Evolutionary conservation across 306 rosid species (phyloP), one percentile per base, ranked within the genome.

Genomic region (Cicer pinnatifidum): DNA sequence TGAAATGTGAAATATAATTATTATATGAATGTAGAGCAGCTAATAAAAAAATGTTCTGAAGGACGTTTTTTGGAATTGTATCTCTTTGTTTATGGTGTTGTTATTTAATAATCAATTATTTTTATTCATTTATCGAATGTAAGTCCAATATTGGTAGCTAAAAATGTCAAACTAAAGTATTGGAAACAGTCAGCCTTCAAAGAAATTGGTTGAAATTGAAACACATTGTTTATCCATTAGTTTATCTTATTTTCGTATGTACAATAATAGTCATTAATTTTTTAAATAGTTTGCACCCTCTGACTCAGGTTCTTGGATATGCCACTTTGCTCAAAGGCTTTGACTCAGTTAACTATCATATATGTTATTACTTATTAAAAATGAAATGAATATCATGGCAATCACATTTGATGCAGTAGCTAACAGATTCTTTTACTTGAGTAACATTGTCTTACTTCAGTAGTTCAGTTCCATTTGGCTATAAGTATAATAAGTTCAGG

Each of bases 321-420:
- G 0, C 12, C 3, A 38, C 17, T 2, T 28, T 78, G 86, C 58
- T 81, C 88, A 88, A 75, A 88, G 89, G 89, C 84, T 83, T 86
- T 86, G 85, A 89, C 82, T 87, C 67, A 66, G 56, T 39, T 59
- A 57, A 13, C 70, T 54, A 54, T 73, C 16, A 40, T 72, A 38
- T 48, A 28, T 39, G 59, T 60, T 39, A 46, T 48, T 28, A 28
- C 33, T 3, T 71, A 11, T 74, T 84, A 51, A 69, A 80, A 69
- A 81, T 80, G 87, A 78, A 73, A 89, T 53, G 59, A 72, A 47
- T 70, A 45, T 20, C 46, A 78, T 69, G 28, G 45, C 68, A 65
- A 84, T 84, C 84, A 84, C 85, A 71, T 83, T 87, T 85, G 88
- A 87, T 87, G 89, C 78, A 57, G 41, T 64, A 35, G 40, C 71